Base-by-base conservation (phyloP, 2,329 filamentous ascomycete species). In the Cytospora schulzeri region DNA sequence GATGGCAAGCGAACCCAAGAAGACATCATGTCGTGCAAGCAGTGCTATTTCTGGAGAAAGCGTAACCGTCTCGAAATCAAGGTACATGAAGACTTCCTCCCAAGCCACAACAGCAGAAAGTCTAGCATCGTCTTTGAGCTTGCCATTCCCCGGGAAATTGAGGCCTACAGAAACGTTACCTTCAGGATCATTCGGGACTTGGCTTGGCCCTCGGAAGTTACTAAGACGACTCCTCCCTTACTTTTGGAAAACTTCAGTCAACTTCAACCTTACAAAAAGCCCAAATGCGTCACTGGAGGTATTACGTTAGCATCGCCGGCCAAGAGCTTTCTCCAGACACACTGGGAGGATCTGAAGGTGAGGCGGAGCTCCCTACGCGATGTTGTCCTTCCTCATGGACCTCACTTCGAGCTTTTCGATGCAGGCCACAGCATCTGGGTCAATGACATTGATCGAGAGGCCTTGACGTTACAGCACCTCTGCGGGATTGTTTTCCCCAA, bases 391-490 rank as follows among this genome's bases (percentile, higher is more conserved):
- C 61, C 64, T 1, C 57, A 63, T 14, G 64, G 6, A 7, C 64
- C 38, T 4, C 9, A 35, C 7, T 66, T 63, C 3, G 29, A 50
- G 1, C 60, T 63, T 3, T 66, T 57, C 7, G 60, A 63, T 15
- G 9, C 28, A 4, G 51, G 17, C 19, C 17, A 33, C 1, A 24
- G 26, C 1, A 31, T 66, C 2, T 66, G 64, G 64, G 12, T 64
- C 9, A 19, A 28, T 6, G n/a, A 50, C 12, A 29, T 65, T 4
- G 26, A 59, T n/a, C 22, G 28, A 6, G 2, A 57, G 2, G 17
- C 69, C 3, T 72, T 79, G 2, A 81, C 76, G 0, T 79, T 86
- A 51, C 75, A 76, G 1, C 79, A 83, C 64, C 79, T 81, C 60
- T 83, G 79, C 29, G 55, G 62, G 2, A 17, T 71, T 45, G 12